Conservation (phyloP, 257 asterid species). For the Solanum chmielewskii region DNA sequence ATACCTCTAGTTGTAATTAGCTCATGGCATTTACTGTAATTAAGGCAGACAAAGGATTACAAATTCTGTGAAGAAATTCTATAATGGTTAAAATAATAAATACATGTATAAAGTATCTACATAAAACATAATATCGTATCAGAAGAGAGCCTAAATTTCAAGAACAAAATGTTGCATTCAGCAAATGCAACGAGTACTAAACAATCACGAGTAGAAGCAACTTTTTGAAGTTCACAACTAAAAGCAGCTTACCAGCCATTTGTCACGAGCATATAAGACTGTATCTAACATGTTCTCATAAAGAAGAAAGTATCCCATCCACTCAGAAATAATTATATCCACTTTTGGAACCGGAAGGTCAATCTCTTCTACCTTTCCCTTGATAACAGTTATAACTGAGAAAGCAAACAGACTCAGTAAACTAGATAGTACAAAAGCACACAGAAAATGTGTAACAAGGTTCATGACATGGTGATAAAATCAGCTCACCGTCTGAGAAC, state of each 20-base stretch:
- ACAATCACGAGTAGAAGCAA: not conserved
- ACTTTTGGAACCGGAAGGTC: constrained; percentile 91
- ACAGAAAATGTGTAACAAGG: not conserved
- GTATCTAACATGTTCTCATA: constrained; percentile 86
- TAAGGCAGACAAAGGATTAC: not conserved
- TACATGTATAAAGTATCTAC: not conserved
- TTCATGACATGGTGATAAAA: not conserved
- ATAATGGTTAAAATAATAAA: not conserved
- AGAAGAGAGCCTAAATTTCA: not conserved
- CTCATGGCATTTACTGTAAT: not conserved
- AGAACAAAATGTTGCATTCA: not conserved
- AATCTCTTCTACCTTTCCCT: constrained; percentile 89
- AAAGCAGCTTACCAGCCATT: constrained; percentile 66
- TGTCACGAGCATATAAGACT: constrained; percentile 82
- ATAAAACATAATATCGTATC: not conserved
- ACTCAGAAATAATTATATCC: constrained; percentile 87
- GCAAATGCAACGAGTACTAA: not conserved
- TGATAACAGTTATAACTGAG: constrained; percentile 74
- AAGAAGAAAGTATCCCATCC: constrained; percentile 94
- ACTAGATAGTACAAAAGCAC: not conserved
- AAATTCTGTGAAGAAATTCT: not conserved
- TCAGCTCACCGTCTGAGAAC: constrained; percentile 49
- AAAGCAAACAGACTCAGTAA: not conserved
- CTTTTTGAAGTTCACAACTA: not conserved
- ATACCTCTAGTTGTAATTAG: not conserved